Percentiles rank a stretch among this genome's conserved stretches.
These are phyloP conservation scores for Magnusiomyces suaveolens DNA, from an alignment of 1,139 yeast genomes.

Conservation along the genomic window DNA sequence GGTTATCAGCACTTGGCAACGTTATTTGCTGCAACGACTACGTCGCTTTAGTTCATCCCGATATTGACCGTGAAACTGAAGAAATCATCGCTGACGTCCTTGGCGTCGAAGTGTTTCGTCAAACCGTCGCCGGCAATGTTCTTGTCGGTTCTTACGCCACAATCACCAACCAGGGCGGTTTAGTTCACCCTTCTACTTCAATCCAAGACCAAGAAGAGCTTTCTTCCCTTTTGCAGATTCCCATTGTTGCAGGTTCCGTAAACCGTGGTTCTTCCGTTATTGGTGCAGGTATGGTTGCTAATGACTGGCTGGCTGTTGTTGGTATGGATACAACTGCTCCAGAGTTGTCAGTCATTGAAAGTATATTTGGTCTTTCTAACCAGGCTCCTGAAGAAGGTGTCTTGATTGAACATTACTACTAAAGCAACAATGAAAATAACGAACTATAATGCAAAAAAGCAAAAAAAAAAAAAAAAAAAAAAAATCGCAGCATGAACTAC, in stretches of 20 bases:
- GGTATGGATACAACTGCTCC: constrained; percentile 98
- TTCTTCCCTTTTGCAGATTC: constrained; percentile 90
- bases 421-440: constrained; percentile 13
- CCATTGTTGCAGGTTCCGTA: constrained; percentile 96
- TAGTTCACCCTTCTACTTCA: constrained; percentile 95
- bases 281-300: constrained; percentile 97
- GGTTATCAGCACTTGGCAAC: constrained; percentile 92
- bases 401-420: constrained; percentile 35
- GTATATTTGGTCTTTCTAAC: constrained; percentile 55
- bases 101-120: constrained; percentile 98
- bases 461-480: background rate
- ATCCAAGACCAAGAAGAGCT: constrained; percentile 97
- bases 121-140: constrained; percentile 96
- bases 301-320: constrained; percentile 95
- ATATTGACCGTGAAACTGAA: constrained; percentile 97
- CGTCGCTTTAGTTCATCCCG: constrained; percentile 98
- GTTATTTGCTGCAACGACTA: constrained; percentile 98
- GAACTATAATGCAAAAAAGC: background rate
- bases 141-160: constrained; percentile 95
- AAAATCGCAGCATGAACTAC: too few relatives aligned
- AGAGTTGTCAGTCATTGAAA: constrained; percentile 90
- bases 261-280: constrained; percentile 96
- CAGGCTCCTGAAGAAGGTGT: constrained; percentile 35
- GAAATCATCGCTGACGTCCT: constrained; percentile 97
- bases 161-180: constrained; percentile 93